Percentiles rank a stretch among this genome's conserved stretches.
These are phyloP conservation scores for Plenodomus lindquistii DNA, from an alignment of 2,329 filamentous ascomycete species.

Conservation along the genomic window DNA sequence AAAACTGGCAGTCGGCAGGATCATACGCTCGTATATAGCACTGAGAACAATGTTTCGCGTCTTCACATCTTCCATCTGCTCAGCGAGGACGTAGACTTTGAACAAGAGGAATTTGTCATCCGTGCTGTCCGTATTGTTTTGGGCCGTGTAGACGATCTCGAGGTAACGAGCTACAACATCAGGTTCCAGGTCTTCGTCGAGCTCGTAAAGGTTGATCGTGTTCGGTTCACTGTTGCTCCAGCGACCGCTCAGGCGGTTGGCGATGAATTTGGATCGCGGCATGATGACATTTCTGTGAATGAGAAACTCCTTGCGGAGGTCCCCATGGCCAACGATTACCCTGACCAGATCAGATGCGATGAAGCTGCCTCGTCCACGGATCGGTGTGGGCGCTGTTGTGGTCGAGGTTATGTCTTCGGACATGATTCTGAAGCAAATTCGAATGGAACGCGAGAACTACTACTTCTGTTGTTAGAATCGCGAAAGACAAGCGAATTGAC, in stretches of 20 bases:
- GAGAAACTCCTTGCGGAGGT: background rate
- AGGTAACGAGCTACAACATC: conserved; percentile 14
- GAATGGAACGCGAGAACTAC: too few species aligned
- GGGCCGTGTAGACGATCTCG: conserved; percentile 11
- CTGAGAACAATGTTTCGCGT: background rate
- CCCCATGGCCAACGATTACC: conserved; percentile 2
- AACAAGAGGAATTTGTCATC: background rate
- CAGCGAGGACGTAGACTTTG: conserved; percentile 22
- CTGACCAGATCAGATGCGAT: conserved; percentile 3
- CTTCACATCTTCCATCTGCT: conserved; percentile 3
- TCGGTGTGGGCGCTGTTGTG: too few species aligned
- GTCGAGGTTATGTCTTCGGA: background rate
- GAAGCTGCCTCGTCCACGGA: background rate
- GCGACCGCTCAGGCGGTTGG: conserved; percentile 1
- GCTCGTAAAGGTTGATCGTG: conserved; percentile 1
- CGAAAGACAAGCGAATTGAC: too few species aligned
- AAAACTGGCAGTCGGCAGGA: rapidly evolving
- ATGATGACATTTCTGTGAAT: conserved; percentile 2
- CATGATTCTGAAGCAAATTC: background rate
- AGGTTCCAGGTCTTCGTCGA: conserved; percentile 7
- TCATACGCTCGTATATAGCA: background rate
- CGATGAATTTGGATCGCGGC: conserved; percentile 8
- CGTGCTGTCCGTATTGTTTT: conserved; percentile 2
- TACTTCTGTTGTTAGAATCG: too few species aligned
- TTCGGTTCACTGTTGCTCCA: background rate